Percentiles rank a stretch among this genome's conserved stretches.
phyloP scores from a whole-genome alignment of 805 yeast species.

The Metschnikowia cerradonensis region DNA sequence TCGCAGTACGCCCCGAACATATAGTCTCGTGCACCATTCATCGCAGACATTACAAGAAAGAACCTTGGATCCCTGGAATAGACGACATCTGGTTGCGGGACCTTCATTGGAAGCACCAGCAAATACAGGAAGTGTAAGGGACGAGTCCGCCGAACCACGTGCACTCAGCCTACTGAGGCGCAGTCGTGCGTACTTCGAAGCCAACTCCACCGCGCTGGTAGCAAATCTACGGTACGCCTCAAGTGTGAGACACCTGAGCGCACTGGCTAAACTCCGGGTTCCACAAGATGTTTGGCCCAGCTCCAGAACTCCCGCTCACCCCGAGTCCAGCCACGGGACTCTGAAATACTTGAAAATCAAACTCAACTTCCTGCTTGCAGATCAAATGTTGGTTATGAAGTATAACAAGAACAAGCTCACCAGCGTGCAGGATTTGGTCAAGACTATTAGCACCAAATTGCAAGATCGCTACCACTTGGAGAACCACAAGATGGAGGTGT shows the following conservation, averaged over 20 bases:
- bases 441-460: constrained; percentile 12
- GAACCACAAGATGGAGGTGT: constrained; percentile 6
- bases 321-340: background rate
- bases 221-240: background rate
- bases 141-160: too few relatives aligned
- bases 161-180: background rate
- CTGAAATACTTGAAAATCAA: constrained; percentile 13
- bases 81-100: background rate
- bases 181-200: background rate
- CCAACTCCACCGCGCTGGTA: background rate
- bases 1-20: background rate
- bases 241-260: background rate
- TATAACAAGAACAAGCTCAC: constrained; percentile 12
- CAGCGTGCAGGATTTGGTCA: constrained; percentile 14
- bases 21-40: background rate
- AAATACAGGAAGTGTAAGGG: background rate
- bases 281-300: background rate
- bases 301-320: background rate
- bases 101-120: background rate
- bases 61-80: background rate
- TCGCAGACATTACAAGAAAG: background rate
- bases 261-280: background rate
- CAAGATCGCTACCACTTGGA: constrained; percentile 7
- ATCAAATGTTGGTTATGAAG: constrained; percentile 19
- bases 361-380: constrained; percentile 10